Percentiles rank a stretch among this genome's conserved stretches.
These are phyloP conservation scores for Coleophoma cylindrospora DNA, from an alignment of 2,329 filamentous ascomycete species.

Conservation along the genomic window DNA sequence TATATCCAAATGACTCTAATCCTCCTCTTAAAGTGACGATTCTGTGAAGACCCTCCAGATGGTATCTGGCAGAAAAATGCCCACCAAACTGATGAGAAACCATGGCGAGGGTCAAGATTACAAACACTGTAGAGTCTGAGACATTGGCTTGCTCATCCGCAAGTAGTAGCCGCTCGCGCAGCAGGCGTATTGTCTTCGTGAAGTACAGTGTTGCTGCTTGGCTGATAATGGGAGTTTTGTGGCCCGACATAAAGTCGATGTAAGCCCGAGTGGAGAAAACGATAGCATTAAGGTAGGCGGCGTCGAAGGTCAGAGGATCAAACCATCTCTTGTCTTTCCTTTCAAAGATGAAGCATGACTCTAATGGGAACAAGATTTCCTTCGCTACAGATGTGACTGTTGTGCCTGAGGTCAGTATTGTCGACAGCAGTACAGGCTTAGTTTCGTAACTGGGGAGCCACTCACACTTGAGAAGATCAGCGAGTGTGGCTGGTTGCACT, in stretches of 20 bases:
- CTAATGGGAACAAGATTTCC: not conserved
- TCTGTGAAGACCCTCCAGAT: not conserved
- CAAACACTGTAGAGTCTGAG: not conserved
- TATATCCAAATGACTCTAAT: not conserved
- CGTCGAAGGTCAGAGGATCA: not conserved
- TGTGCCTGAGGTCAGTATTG: too few species aligned
- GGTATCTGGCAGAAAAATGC: not conserved
- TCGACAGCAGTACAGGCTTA: too few species aligned
- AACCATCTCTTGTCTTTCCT: not conserved
- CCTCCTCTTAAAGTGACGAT: not conserved
- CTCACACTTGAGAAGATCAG: not conserved
- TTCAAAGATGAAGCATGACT: not conserved
- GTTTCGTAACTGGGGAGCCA: too few species aligned
- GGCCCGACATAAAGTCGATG: not conserved
- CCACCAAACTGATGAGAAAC: not conserved
- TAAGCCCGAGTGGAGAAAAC: not conserved
- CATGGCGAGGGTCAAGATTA: not conserved
- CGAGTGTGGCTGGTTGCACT: not conserved
- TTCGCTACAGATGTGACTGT: not conserved
- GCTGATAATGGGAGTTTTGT: not conserved
- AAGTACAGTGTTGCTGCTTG: not conserved
- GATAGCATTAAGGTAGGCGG: not conserved
- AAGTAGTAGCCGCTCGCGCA: not conserved
- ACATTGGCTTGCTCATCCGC: not conserved
- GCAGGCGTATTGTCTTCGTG: not conserved